These are phyloP conservation scores for Harringtonia aguacate DNA, from an alignment of 2,329 filamentous ascomycete genomes.

Conservation along the genomic window DNA sequence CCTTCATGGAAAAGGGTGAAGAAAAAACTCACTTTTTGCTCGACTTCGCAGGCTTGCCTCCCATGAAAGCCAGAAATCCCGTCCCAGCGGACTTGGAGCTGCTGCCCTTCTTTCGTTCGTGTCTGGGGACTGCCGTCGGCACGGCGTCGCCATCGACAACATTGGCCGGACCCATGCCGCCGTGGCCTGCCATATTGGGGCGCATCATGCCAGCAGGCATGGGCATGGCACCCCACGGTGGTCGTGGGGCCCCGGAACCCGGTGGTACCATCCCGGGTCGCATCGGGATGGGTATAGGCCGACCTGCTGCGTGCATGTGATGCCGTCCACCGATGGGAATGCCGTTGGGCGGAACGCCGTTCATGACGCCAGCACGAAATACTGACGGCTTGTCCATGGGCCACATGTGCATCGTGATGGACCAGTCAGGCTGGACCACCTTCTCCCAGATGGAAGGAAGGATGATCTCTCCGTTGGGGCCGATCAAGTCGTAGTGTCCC, in stretches of 20 bases:
- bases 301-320: slow-evolving; percentile 3
- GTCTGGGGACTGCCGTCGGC: neutral
- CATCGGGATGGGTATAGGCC: slow-evolving; percentile 4
- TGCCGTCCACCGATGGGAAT: neutral
- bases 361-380: slow-evolving; percentile 5
- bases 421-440: slow-evolving; percentile 68
- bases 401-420: slow-evolving; percentile 49
- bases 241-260: neutral
- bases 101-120: slow-evolving; percentile 10
- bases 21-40: slow-evolving; percentile 10
- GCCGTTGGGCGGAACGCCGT: neutral
- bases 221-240: neutral
- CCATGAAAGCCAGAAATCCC: slow-evolving; percentile 8
- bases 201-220: neutral
- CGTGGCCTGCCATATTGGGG: neutral
- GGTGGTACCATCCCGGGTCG: slow-evolving; percentile 1
- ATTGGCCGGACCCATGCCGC: neutral
- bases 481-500: slow-evolving; percentile 71
- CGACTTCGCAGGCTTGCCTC: slow-evolving; percentile 10
- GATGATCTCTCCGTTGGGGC: slow-evolving; percentile 73
- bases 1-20: neutral
- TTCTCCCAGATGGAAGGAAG: slow-evolving; percentile 74
- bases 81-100: slow-evolving; percentile 1
- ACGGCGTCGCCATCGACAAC: slow-evolving; percentile 8
- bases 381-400: slow-evolving; percentile 35